phyloP scores from a whole-genome alignment of 768 basidiomycete species.

The Lepiota subincarnata region DNA sequence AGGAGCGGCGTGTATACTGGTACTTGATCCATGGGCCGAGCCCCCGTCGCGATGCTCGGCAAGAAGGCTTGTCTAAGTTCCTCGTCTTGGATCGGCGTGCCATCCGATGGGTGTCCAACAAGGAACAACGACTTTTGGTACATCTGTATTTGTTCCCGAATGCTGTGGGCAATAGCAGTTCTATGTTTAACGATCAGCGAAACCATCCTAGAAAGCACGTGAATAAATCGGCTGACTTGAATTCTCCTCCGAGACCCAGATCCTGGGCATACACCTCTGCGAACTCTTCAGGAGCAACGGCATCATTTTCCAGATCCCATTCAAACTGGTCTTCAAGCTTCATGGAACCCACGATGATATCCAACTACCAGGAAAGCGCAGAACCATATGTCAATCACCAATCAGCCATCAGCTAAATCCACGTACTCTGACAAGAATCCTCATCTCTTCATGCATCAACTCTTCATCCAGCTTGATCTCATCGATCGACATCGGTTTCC shows the following conservation, averaged over 20 bases:
- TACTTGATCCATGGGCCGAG: constrained; percentile 76
- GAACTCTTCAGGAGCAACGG: constrained; percentile 88
- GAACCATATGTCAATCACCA: constrained; percentile 7
- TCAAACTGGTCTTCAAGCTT: constrained; percentile 97
- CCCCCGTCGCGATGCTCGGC: constrained; percentile 67
- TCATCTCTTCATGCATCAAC: constrained; percentile 75
- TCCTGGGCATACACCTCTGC: constrained; percentile 84
- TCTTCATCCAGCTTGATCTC: constrained; percentile 65
- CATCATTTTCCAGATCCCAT: constrained; percentile 86
- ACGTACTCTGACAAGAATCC: constrained; percentile 84
- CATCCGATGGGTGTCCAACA: constrained; percentile 82
- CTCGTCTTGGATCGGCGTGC: constrained; percentile 76
- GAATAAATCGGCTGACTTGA: constrained; percentile 56
- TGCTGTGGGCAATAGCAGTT: constrained; percentile 92
- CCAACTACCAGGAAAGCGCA: constrained; percentile 54
- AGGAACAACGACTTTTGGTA: constrained; percentile 92
- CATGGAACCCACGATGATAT: constrained; percentile 90
- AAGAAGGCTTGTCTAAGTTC: constrained; percentile 89
- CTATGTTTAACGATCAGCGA: constrained; percentile 34
- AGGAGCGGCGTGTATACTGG: constrained; percentile 83
- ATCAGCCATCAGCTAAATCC: constrained; percentile 2
- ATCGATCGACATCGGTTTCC: constrained; percentile 47
- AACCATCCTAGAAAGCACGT: not conserved
- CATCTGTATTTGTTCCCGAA: constrained; percentile 90
- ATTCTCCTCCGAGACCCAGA: constrained; percentile 87